phyloP scores from a whole-genome alignment of 1,139 yeast genomes.

The Nakaseomyces nivariensis region DNA sequence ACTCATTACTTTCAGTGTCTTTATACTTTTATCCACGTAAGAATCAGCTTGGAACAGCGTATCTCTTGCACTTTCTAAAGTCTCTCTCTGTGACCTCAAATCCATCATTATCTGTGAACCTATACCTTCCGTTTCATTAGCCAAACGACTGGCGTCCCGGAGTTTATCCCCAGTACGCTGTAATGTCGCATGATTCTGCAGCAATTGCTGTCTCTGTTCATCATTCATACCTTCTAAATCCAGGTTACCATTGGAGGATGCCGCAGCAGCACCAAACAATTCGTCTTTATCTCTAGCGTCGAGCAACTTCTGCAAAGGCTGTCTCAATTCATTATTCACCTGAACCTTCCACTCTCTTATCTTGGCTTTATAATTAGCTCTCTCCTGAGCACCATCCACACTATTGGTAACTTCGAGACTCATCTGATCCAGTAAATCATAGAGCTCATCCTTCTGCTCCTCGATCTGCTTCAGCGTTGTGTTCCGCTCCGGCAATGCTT shows the following conservation, averaged over 20 bases:
- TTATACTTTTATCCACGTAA: conserved; percentile 81
- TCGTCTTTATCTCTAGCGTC: conserved; percentile 23
- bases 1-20: conserved; percentile 85
- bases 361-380: conserved; percentile 21
- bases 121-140: conserved; percentile 82
- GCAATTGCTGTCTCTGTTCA: conserved; percentile 71
- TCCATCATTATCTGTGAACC: conserved; percentile 90
- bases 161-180: conserved; percentile 78
- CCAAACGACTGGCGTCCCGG: conserved; percentile 80
- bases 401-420: conserved; percentile 27
- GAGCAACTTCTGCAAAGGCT: conserved; percentile 21
- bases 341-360: conserved; percentile 24
- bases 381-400: conserved; percentile 15
- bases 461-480: conserved; percentile 21
- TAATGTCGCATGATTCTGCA: conserved; percentile 69
- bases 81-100: conserved; percentile 88
- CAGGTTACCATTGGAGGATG: background rate
- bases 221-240: conserved; percentile 34
- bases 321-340: conserved; percentile 17
- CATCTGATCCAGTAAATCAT: conserved; percentile 28
- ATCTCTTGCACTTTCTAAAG: conserved; percentile 71
- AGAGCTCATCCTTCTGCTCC: conserved; percentile 25
- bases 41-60: conserved; percentile 85
- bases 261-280: conserved; percentile 16
- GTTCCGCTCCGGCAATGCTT: conserved; percentile 20